Evolutionary conservation across 805 yeast genomes (phyloP).

Genomic region (Zygosaccharomyces pseudorouxii): DNA sequence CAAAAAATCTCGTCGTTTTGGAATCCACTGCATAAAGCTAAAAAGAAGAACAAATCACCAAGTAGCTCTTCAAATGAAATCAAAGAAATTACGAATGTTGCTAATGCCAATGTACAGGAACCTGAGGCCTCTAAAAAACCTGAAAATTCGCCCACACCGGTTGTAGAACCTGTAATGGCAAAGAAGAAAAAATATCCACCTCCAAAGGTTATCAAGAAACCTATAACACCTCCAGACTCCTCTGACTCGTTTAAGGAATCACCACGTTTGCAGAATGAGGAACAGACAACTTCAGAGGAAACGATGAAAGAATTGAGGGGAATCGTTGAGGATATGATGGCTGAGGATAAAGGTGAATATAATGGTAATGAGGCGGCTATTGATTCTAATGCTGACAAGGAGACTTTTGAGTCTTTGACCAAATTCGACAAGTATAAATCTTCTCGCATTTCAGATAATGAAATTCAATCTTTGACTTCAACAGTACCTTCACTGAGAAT

Average conservation of each 20-base stretch:
- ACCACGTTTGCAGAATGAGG: neutral
- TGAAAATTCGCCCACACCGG: neutral
- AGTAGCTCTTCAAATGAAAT: slow-evolving; percentile 1
- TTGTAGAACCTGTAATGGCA: neutral
- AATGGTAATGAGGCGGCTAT: slow-evolving; percentile 7
- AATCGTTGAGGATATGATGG: slow-evolving; percentile 36
- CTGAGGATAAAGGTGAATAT: slow-evolving; percentile 7
- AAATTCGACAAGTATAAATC: slow-evolving; percentile 32
- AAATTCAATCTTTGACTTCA: neutral
- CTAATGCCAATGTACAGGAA: neutral
- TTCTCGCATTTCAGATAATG: slow-evolving; percentile 16
- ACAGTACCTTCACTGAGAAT: slow-evolving; percentile 8
- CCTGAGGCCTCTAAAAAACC: neutral
- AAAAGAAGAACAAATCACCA: slow-evolving; percentile 23
- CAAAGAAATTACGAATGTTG: slow-evolving; percentile 1
- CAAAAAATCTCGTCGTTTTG: slow-evolving; percentile 28
- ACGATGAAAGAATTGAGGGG: slow-evolving; percentile 33
- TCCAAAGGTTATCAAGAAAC: neutral
- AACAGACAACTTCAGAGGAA: slow-evolving; percentile 9
- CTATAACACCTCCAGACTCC: slow-evolving; percentile 3
- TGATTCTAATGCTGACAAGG: slow-evolving; percentile 11
- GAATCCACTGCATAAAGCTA: slow-evolving; percentile 29
- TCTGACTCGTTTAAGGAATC: neutral
- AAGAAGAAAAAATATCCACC: neutral
- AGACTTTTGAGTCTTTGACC: slow-evolving; percentile 28